Conservation (phyloP, 179 eudicot genomes). For the Camellia oleifera region DNA sequence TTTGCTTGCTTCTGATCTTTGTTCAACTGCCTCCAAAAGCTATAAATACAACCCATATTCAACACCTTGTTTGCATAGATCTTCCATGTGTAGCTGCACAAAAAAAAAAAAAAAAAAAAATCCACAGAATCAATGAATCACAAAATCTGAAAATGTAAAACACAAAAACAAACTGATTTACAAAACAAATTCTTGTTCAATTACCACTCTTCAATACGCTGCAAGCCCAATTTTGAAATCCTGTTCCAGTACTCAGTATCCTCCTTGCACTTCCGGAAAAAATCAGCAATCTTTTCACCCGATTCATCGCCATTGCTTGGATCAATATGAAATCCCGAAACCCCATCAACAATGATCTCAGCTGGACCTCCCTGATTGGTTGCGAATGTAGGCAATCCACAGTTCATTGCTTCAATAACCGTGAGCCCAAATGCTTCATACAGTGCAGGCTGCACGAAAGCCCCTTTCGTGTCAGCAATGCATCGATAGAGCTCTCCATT, state of each 20-base stretch:
- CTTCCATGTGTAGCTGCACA: slow-evolving; percentile 63
- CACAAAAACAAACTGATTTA: background rate
- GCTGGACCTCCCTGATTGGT: slow-evolving; percentile 90
- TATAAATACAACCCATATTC: slow-evolving; percentile 49
- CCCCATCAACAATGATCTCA: slow-evolving; percentile 75
- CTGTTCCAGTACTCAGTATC: slow-evolving; percentile 57
- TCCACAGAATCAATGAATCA: too few species aligned
- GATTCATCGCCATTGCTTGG: slow-evolving; percentile 74
- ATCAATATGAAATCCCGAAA: slow-evolving; percentile 77
- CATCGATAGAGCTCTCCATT: slow-evolving; percentile 81
- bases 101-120: background rate
- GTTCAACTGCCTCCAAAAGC: slow-evolving; percentile 51
- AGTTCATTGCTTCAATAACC: slow-evolving; percentile 84
- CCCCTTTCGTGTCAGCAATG: slow-evolving; percentile 80
- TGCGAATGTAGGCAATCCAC: slow-evolving; percentile 86
- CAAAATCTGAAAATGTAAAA: background rate
- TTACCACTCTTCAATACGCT: slow-evolving; percentile 58
- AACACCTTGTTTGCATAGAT: slow-evolving; percentile 54
- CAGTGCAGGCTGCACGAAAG: slow-evolving; percentile 80
- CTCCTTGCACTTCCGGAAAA: slow-evolving; percentile 63
- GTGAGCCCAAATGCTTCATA: slow-evolving; percentile 91
- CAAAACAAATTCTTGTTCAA: background rate
- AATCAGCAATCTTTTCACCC: slow-evolving; percentile 58
- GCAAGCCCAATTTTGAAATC: slow-evolving; percentile 49
- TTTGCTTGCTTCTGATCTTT: slow-evolving; percentile 46